Base-by-base conservation (phyloP, 2,329 filamentous ascomycete species). In the Fusarium ambrosium region DNA sequence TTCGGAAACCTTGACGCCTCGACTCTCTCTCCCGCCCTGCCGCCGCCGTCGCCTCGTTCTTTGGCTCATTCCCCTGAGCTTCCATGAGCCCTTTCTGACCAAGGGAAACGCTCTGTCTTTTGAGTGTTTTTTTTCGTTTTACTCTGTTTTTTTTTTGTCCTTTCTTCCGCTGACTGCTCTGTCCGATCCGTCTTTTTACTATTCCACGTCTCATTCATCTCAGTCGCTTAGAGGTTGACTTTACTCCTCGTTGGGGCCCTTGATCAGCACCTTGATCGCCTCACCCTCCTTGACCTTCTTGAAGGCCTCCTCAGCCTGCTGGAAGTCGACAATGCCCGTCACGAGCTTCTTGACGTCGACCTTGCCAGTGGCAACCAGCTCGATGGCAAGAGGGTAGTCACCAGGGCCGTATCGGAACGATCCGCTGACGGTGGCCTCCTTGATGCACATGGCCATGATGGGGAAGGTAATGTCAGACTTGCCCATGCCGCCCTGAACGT, bases 401-500 rank as follows among this genome's bases (percentile, higher is more conserved):
- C 95, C 95, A 64, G 91, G 90, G 4, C 92, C 92, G 83, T 98
- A 98, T 43, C 96, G 91, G 88, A 98, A 98, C 72, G 92, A 95
- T 24, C 96, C 96, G 81, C 93, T 94, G 56, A 94, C 89, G 13
- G 92, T 97, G 62, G 98, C 87, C 87, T 98, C 96, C 86, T 98
- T 98, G 61, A 92, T 89, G 82, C 95, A 97, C 80, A 97, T 88
- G 6, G 94, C 93, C 90, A 96, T 94, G 82, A 98, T 97, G 62
- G 96, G 96, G 86, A 98, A 98, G 10, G 85, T 93, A 82, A 98
- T 95, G 80, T 98, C 94, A 43, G 91, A 84, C 81, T 93, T 93
- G 80, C 96, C 96, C 95, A 98, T 97, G 65, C 95, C 95, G 69
- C 92, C 94, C 85, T 97, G 95, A 10, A 97, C 92, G 79, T 94